Evolutionary conservation across 495 filamentous ascomycete genomes (phyloP), one percentile per base, ranked within the genome.

Genomic region (Aspergillus egyptiacus): DNA sequence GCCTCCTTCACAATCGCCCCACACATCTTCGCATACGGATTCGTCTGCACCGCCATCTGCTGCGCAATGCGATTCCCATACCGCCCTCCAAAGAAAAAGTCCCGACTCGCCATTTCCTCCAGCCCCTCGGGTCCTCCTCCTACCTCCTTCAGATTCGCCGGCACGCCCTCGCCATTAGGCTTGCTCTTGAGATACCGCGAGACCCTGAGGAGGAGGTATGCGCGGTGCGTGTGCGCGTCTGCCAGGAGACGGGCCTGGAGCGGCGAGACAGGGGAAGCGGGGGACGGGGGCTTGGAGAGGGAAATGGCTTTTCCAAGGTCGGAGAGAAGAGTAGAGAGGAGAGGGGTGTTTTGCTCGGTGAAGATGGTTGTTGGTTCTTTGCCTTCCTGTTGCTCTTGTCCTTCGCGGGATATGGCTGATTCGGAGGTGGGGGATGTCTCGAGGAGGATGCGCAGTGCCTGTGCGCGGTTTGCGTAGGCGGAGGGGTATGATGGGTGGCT

Each of bases 11-110:
- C 87, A 71, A 95, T 93, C 23, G 79, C 79, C 11, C 88, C 89
- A 68, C 89, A 95, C 60, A 94, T 74, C 73, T 90, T 94, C 20
- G 88, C 88, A 55, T 86, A 87, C 25, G 89, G 89, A 73, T 95
- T 95, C 33, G 82, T 86, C 65, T 77, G 75, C 36, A 93, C 89
- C 2, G 85, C 83, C 68, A 94, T 66, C 35, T 77, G 79, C 67
- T 83, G 83, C 10, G 83, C 88, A 48, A 90, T 76, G 52, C 83
- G 80, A 65, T 87, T 89, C 13, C 89, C 89, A 64, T 85, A 94
- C 56, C 78, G 64, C 1, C 86, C 89, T 0, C 85, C 89, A 51
- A 81, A 62, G 41, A 79, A 82, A 65, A 95, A 91, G 56, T 89
- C 84, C 28, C 73, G 70, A 50, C 81, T 84, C 2, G 86, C 87